Conservation (phyloP, 1,139 yeast species). For the Yamadazyma oceani region DNA sequence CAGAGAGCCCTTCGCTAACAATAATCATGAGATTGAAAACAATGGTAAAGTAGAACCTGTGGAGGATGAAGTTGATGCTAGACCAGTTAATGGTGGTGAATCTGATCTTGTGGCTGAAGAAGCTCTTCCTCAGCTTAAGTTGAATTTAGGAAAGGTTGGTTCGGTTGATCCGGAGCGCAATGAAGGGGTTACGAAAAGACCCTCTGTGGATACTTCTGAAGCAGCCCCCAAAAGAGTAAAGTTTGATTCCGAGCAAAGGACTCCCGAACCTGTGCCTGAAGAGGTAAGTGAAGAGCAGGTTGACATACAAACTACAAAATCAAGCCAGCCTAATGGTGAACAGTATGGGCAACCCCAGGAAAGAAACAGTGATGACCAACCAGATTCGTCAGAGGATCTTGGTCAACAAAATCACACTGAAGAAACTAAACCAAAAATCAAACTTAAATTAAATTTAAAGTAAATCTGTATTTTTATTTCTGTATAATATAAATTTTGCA, state of each 20-base stretch:
- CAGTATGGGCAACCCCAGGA: no score
- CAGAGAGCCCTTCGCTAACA: conserved; percentile 3
- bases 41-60: neutral
- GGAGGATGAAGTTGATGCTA: conserved; percentile 4
- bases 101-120: conserved; percentile 2
- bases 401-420: neutral
- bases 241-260: neutral
- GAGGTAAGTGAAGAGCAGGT: no score
- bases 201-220: neutral
- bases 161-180: no score
- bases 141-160: neutral
- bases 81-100: conserved; percentile 1
- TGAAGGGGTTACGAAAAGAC: no score
- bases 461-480: conserved; percentile 3
- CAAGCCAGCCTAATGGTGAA: no score
- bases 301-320: no score
- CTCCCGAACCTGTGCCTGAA: no score
- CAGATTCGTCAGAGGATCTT: neutral
- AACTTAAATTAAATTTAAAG: conserved; percentile 10
- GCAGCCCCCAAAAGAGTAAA: conserved; percentile 1
- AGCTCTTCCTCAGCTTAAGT: neutral
- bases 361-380: neutral
- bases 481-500: conserved; percentile 2
- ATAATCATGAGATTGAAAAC: conserved; percentile 1
- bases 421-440: conserved; percentile 8